A percentile compares a stretch with the other conserved stretches of the same genome.
phyloP scores from a whole-genome alignment of 345 rosid species.

The Hibiscus syriacus region DNA sequence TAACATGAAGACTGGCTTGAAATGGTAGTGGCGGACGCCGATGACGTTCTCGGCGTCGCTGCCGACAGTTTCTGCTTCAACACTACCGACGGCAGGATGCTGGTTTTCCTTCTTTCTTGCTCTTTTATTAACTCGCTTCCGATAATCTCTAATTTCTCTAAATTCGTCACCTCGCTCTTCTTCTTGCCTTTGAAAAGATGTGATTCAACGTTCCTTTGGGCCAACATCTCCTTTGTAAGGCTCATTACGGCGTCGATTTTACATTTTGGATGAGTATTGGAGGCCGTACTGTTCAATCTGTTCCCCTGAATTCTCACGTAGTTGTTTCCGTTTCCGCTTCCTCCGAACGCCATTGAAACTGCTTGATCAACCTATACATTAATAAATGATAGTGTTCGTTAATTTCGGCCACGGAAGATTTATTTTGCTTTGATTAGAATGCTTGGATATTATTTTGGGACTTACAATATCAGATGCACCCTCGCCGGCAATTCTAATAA shows the following conservation, averaged over 20 bases:
- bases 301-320: constrained; percentile 68
- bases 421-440: background rate
- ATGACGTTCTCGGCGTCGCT: constrained; percentile 45
- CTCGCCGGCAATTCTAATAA: constrained; percentile 45
- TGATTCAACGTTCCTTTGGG: constrained; percentile 34
- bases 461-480: constrained; percentile 57
- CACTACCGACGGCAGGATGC: constrained; percentile 42
- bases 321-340: constrained; percentile 28
- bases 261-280: background rate
- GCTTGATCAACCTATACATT: constrained; percentile 72
- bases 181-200: constrained; percentile 43
- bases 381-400: no score
- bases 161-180: constrained; percentile 28
- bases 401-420: background rate
- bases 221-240: constrained; percentile 24
- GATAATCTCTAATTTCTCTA: constrained; percentile 33
- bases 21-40: constrained; percentile 25
- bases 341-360: constrained; percentile 83
- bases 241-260: background rate
- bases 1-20: constrained; percentile 28
- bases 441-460: background rate
- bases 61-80: constrained; percentile 26
- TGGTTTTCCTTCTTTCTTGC: constrained; percentile 43
- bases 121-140: constrained; percentile 38
- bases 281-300: background rate